Evolutionary conservation across 1,284 basidiomycete species (phyloP), one percentile per base, ranked within the genome.

Genomic region (Vanrija sp.): DNA sequence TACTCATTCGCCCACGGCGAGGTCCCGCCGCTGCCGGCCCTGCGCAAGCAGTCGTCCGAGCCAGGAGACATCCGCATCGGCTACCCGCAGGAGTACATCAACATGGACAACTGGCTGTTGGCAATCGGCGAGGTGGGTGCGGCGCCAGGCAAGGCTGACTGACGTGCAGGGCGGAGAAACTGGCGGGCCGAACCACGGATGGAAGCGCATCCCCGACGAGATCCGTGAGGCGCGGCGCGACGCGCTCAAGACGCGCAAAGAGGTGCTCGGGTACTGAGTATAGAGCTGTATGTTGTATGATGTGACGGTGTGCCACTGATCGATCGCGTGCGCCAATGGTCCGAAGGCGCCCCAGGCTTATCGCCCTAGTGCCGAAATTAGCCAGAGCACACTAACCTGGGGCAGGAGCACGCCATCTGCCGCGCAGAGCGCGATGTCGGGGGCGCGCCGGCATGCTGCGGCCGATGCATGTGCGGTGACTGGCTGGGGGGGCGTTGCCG

Each of bases 41-140:
- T 63, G 16, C 24, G 51, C n/a, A 51, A 59, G 27, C 10, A 20
- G 6, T 45, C 52, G 6, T 49, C 55, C 51, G 20, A 42, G 12
- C 53, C 59, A n/a, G 23, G 43, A 16, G 57, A 61, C 7, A 54
- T 48, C 43, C 49, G 49, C 19, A 48, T 63, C 23, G 59, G 62
- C 37, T 54, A 25, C 25, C 57, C 57, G 37, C 46, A 46, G 8
- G 62, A 63, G 48, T 63, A 57, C 25, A 50, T 59, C 44, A 63
- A 61, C 42, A 57, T 59, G 57, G 62, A 63, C 47, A 49, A 49
- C 5, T 63, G 59, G 56, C 51, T 63, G 3, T n/a, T 36, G 23
- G 62, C 62, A 7, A 63, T 63, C 27, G 62, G 62, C 51, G 62
- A 63, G 52, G 58, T 56, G 36, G n/a, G 57, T 50, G 22, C 14